A percentile compares a stretch with the other conserved stretches of the same genome.
These are phyloP conservation scores for Boletus rex-veris DNA, from an alignment of 768 basidiomycete genomes.

Conservation along the genomic window DNA sequence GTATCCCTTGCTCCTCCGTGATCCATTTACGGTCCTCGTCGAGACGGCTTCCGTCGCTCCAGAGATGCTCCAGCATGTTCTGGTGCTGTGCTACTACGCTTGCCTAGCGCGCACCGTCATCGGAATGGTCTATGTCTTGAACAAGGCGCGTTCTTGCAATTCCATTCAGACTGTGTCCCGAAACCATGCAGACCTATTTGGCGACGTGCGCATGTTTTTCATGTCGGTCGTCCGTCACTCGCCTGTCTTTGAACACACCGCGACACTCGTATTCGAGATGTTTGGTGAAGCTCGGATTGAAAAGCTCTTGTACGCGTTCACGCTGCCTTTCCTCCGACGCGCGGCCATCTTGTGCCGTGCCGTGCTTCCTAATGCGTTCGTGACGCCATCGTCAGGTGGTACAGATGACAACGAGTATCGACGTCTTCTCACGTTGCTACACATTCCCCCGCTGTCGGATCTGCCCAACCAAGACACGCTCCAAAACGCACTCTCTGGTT, in stretches of 20 bases:
- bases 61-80: constrained; percentile 83
- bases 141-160: constrained; percentile 60
- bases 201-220: constrained; percentile 84
- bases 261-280: constrained; percentile 72
- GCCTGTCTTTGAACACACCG: constrained; percentile 81
- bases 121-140: constrained; percentile 77
- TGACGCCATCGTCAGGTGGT: constrained; percentile 37
- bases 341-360: constrained; percentile 83
- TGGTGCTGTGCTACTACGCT: constrained; percentile 88
- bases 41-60: constrained; percentile 90
- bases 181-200: constrained; percentile 70
- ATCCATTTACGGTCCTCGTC: constrained; percentile 85
- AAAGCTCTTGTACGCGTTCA: constrained; percentile 82
- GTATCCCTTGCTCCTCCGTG: constrained; percentile 81
- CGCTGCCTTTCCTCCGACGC: constrained; percentile 86
- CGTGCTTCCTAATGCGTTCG: constrained; percentile 61
- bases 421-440: constrained; percentile 70
- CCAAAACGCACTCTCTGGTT: constrained; percentile 85
- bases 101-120: constrained; percentile 84
- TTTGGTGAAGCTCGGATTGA: constrained; percentile 84
- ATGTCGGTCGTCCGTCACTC: constrained; percentile 90
- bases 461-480: constrained; percentile 81
- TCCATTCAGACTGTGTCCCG: constrained; percentile 44
- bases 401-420: constrained; percentile 67
- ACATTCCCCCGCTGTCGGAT: constrained; percentile 75